Evolutionary conservation across 495 filamentous ascomycete genomes (phyloP).

Genomic region (Tuber borchii): DNA sequence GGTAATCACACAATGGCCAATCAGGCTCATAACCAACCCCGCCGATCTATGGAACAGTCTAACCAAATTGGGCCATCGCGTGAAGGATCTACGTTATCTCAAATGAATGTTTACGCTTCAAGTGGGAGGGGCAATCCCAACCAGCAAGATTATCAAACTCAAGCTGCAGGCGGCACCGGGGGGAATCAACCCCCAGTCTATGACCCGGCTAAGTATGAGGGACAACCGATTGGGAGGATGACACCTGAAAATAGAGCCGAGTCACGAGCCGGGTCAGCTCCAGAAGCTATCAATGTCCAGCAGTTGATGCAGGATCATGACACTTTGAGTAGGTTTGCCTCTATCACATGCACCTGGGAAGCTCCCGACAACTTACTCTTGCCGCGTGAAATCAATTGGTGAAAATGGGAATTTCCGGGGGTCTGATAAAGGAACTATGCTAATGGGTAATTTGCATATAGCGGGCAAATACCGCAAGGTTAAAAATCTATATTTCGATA

Average conservation of each 20-base stretch:
- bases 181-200: conserved; percentile 27
- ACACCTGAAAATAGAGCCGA: conserved; percentile 33
- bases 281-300: conserved; percentile 33
- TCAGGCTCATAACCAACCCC: conserved; percentile 20
- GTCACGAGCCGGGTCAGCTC: conserved; percentile 24
- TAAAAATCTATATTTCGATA: conserved; percentile 94
- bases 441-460: conserved; percentile 42
- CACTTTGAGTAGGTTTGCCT: conserved; percentile 49
- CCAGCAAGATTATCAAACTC: conserved; percentile 30
- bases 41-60: conserved; percentile 29
- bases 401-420: conserved; percentile 46
- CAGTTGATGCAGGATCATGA: conserved; percentile 41
- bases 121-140: conserved; percentile 15
- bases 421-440: conserved; percentile 53
- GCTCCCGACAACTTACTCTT: neutral
- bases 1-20: conserved; percentile 26
- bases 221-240: conserved; percentile 35
- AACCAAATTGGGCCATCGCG: conserved; percentile 26
- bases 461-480: conserved; percentile 96
- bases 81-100: conserved; percentile 25
- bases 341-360: conserved; percentile 47
- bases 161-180: conserved; percentile 14
- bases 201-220: conserved; percentile 39
- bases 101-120: conserved; percentile 25
- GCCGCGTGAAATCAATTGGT: conserved; percentile 44